Percentiles rank a stretch among this genome's conserved stretches.
These are phyloP conservation scores for Microglena sp. DNA, from an alignment of 139 green algal species.

Conservation along the genomic window DNA sequence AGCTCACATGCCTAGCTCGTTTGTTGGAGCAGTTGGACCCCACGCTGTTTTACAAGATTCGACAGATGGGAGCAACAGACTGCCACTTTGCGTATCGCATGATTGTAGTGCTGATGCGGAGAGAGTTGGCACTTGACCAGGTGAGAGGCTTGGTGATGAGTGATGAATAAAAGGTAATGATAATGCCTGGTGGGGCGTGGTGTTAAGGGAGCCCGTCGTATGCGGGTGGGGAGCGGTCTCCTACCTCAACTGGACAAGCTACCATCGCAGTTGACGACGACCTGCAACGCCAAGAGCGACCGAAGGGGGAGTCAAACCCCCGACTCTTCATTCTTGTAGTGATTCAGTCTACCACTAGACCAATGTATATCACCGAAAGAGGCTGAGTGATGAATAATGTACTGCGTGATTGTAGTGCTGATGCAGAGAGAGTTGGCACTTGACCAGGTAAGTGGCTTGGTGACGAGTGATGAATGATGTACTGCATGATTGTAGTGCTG, in stretches of 20 bases:
- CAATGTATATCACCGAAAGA: no score
- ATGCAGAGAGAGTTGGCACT: conserved; percentile 64
- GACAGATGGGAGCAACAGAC: conserved; percentile 32
- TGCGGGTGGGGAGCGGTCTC: no score
- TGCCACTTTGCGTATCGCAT: conserved; percentile 82
- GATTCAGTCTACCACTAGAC: no score
- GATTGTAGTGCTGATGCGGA: conserved; percentile 65
- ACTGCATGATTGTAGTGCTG: no score
- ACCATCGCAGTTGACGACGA: no score
- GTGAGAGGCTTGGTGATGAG: conserved; percentile 25
- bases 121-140: conserved; percentile 57
- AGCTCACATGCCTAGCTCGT: conserved; percentile 38
- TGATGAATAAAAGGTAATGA: conserved; percentile 14
- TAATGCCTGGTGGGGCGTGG: neutral
- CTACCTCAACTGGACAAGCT: no score
- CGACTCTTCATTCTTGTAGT: no score
- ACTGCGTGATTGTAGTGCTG: conserved; percentile 72
- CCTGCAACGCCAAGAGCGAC: no score
- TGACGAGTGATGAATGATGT: conserved; percentile 19
- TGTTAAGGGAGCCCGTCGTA: no score
- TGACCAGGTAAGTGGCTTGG: conserved; percentile 32
- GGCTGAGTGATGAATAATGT: no score
- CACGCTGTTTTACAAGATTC: conserved; percentile 18
- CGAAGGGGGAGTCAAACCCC: no score
- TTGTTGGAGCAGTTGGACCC: conserved; percentile 48